Base-by-base conservation (phyloP, 2,329 filamentous ascomycete species). In the Zymoseptoria passerinii region DNA sequence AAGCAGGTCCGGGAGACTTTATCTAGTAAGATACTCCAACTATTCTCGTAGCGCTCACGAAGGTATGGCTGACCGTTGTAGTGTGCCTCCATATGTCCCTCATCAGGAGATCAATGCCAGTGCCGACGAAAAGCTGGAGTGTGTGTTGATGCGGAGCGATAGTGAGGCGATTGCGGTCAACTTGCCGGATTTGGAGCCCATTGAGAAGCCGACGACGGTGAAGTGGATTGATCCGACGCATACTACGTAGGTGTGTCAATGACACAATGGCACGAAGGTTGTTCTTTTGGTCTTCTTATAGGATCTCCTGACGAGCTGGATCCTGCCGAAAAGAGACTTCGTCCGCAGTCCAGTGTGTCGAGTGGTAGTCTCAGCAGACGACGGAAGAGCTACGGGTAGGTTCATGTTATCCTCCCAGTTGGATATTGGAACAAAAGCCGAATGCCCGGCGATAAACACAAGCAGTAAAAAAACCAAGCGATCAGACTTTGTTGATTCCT, bases 71-170 rank as follows among this genome's bases (percentile, higher is more conserved):
- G 18, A 50, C 19, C 10, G 20, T 52, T 18, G 23, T 6, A 52
- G 50, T 52, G 18, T 51, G 8, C 10, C 28, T 28, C 51, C 56
- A 44, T 68, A 63, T 54, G 66, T 65, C 23, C 75, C 75, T 48
- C 75, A 78, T 65, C 75, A 78, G 66, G 75, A 77, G 70, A 77
- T 77, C 64, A 78, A 77, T 63, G 75, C 75, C 4, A 66, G 65
- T 35, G 70, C 71, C 55, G 70, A 75, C 57, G 74, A 76, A 67
- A 73, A 69, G 52, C 61, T 77, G 61, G 75, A 76, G 58, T 77
- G 75, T 68, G 74, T 74, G 29, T 68, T 76, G 48, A 72, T 76
- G 67, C 66, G 75, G 53, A 76, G 73, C 54, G 75, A 76, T 64
- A 70, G 71, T 49, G 74, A 77, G 65, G 75, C 75, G 13, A 70